phyloP scores from a whole-genome alignment of 495 filamentous ascomycete species.

The Tuber melanosporum region DNA sequence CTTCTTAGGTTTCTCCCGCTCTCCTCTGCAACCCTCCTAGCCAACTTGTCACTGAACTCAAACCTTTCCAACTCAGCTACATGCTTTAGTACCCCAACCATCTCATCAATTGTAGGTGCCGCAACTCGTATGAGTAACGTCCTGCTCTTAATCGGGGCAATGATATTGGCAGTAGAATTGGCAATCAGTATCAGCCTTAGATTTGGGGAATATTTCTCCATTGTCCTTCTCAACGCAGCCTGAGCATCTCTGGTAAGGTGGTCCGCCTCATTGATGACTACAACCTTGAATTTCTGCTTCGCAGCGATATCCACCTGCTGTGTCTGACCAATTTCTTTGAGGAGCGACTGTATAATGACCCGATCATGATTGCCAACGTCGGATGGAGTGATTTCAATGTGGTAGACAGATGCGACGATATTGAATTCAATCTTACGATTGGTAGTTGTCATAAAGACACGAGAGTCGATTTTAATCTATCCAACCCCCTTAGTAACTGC shows the following conservation, averaged over 20 bases:
- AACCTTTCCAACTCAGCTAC: conserved; percentile 75
- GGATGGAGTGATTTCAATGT: conserved; percentile 94
- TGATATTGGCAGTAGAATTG: conserved; percentile 94
- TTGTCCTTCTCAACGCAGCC: conserved; percentile 86
- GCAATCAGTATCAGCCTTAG: conserved; percentile 82
- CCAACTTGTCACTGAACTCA: conserved; percentile 60
- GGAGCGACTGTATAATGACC: conserved; percentile 87
- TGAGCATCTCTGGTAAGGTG: conserved; percentile 90
- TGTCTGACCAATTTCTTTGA: conserved; percentile 97
- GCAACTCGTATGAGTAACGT: conserved; percentile 87
- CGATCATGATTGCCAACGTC: conserved; percentile 96
- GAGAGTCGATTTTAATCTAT: conserved; percentile 85
- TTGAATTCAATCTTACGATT: conserved; percentile 99
- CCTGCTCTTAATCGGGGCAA: conserved; percentile 85
- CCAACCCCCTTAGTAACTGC: not conserved
- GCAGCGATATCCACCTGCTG: conserved; percentile 91
- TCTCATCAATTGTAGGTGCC: conserved; percentile 78
- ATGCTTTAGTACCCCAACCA: conserved; percentile 64
- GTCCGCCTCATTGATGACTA: conserved; percentile 99
- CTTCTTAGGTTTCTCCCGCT: conserved; percentile 84
- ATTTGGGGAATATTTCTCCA: conserved; percentile 99
- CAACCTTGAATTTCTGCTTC: conserved; percentile 91
- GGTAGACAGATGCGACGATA: conserved; percentile 90
- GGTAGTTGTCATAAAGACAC: conserved; percentile 88
- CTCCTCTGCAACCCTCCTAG: conserved; percentile 79